These are phyloP conservation scores for Begonia loranthoides DNA, from an alignment of 306 rosid genomes.

Conservation along the genomic window DNA sequence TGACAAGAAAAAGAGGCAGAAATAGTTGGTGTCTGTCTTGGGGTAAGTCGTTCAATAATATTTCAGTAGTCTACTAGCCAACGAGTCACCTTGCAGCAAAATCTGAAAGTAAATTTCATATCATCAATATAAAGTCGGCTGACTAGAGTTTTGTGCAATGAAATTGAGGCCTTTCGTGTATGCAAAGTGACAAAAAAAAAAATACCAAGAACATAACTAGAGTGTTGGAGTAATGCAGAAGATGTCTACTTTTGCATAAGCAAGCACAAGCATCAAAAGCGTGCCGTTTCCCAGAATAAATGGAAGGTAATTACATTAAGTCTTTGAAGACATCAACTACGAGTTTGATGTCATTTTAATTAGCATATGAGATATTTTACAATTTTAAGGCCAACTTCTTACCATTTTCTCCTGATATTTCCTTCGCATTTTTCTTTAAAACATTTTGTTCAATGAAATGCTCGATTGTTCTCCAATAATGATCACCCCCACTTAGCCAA, in stretches of 20 bases:
- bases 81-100: conserved; percentile 59
- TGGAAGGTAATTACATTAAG: no score
- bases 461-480: conserved; percentile 74
- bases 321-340: no score
- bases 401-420: conserved; percentile 24
- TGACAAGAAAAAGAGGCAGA: conserved; percentile 28
- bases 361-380: no score
- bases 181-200: no score
- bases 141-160: neutral
- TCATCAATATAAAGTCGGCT: neutral
- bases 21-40: conserved; percentile 39
- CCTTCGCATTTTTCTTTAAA: conserved; percentile 34
- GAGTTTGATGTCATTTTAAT: no score
- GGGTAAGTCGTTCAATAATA: conserved; percentile 28
- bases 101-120: conserved; percentile 37
- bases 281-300: no score
- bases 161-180: neutral
- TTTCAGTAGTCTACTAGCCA: conserved; percentile 28
- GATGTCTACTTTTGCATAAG: no score
- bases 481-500: conserved; percentile 86
- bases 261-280: no score
- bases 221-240: no score
- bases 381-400: conserved; percentile 13
- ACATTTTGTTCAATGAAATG: conserved; percentile 52
- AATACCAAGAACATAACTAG: no score